These are phyloP conservation scores for Colletotrichum noveboracense DNA, from an alignment of 2,329 filamentous ascomycete species.

Conservation along the genomic window DNA sequence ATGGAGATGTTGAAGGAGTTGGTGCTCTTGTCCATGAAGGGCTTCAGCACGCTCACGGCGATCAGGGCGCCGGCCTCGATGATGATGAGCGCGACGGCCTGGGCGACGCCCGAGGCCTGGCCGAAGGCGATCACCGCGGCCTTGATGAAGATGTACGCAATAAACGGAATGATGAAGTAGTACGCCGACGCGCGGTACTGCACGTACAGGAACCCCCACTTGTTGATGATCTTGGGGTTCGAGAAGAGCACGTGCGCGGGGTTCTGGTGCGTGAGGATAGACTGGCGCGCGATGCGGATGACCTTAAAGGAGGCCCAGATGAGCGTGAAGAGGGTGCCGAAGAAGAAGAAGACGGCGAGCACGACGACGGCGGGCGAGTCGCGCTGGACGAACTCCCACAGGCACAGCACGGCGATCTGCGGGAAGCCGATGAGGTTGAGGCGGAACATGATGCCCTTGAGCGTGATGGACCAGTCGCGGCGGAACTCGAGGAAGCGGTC, in stretches of 20 bases:
- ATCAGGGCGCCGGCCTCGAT: conserved; percentile 84
- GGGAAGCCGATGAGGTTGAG: conserved; percentile 90
- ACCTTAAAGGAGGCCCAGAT: conserved; percentile 90
- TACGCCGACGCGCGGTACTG: conserved; percentile 96
- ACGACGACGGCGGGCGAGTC: conserved; percentile 89
- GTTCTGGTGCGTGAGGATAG: conserved; percentile 91
- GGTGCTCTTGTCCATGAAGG: conserved; percentile 99
- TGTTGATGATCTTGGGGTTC: conserved; percentile 89
- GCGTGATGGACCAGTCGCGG: conserved; percentile 89
- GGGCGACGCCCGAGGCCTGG: conserved; percentile 72
- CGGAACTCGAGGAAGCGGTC: conserved; percentile 94
- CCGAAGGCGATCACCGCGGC: conserved; percentile 85
- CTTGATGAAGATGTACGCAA: conserved; percentile 83
- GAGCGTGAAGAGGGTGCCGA: conserved; percentile 79
- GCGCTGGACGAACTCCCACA: conserved; percentile 89
- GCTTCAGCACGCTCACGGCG: conserved; percentile 78
- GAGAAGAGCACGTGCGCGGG: conserved; percentile 97
- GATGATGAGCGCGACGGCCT: conserved; percentile 85
- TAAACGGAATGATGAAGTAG: conserved; percentile 86
- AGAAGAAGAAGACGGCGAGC: conserved; percentile 86
- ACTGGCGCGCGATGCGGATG: conserved; percentile 85
- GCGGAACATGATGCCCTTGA: conserved; percentile 94
- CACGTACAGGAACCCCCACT: conserved; percentile 98
- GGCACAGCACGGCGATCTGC: conserved; percentile 85
- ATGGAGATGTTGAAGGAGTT: conserved; percentile 97